phyloP scores from a whole-genome alignment of 176 grass and related monocot species.

The Saccharum spontaneum region DNA sequence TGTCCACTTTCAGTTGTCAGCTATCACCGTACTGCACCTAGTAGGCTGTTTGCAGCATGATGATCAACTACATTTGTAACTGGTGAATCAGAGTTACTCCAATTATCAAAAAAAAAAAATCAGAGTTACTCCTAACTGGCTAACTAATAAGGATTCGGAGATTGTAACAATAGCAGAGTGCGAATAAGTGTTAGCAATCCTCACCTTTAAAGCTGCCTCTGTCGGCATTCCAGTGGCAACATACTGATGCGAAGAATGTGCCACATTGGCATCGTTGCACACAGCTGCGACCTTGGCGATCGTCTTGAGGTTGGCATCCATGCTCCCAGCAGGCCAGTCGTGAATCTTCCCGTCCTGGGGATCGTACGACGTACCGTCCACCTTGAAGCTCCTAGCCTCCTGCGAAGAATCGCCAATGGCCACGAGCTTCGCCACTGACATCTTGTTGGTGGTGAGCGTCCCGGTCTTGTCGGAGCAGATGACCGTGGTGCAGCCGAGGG shows the following conservation, averaged over 20 bases:
- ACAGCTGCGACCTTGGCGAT: constrained; percentile 86
- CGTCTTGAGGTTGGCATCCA: constrained; percentile 77
- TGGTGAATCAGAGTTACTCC: not conserved
- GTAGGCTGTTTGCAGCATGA: not conserved
- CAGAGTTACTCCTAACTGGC: not conserved
- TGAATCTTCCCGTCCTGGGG: constrained; percentile 74
- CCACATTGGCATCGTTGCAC: constrained; percentile 81
- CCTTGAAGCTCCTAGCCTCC: constrained; percentile 65
- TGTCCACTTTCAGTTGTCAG: not conserved
- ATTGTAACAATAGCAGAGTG: not conserved
- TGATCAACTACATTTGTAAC: not conserved
- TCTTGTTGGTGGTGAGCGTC: constrained; percentile 91
- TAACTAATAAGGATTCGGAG: not conserved
- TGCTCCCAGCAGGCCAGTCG: constrained; percentile 51
- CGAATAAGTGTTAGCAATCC: constrained; percentile 6
- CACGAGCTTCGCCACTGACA: constrained; percentile 75
- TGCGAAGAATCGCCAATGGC: constrained; percentile 42
- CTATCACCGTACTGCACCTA: not conserved
- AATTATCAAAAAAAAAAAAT: too few relatives aligned
- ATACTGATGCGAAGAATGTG: constrained; percentile 63
- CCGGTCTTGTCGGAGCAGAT: constrained; percentile 97
- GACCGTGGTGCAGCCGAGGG: constrained; percentile 90
- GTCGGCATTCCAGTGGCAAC: constrained; percentile 86
- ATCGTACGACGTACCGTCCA: constrained; percentile 88
- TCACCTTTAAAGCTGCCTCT: constrained; percentile 91